Percentiles rank a stretch among this genome's conserved stretches.
Conservation (phyloP, 148 eudicot genomes). For the Simmondsia chinensis region DNA sequence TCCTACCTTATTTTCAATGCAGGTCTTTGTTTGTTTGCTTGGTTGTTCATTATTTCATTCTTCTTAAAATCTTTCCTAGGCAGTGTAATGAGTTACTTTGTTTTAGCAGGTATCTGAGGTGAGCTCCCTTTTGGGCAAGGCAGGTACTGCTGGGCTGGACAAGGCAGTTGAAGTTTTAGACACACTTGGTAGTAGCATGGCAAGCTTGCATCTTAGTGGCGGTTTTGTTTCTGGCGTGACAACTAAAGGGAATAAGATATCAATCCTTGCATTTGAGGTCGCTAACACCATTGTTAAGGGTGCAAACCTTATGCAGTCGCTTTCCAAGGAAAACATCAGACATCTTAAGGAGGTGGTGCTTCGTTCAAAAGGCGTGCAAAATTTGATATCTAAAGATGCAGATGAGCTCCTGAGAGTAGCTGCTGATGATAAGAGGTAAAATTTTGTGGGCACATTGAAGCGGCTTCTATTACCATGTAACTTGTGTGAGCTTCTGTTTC, state of each 20-base stretch:
- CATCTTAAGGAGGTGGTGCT: constrained; percentile 86
- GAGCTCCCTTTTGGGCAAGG: constrained; percentile 79
- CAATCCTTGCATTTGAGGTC: constrained; percentile 89
- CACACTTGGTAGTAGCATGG: constrained; percentile 96
- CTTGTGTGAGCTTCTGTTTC: background rate
- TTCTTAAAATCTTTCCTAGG: too few species aligned
- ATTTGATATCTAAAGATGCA: constrained; percentile 64
- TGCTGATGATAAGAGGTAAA: constrained; percentile 91
- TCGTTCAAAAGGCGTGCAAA: constrained; percentile 87
- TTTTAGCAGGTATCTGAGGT: constrained; percentile 81
- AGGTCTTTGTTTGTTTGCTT: constrained; percentile 3
- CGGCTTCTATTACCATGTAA: background rate
- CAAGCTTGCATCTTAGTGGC: constrained; percentile 66
- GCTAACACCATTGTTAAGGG: constrained; percentile 95
- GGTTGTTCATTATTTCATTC: background rate
- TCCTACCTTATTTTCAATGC: too few species aligned
- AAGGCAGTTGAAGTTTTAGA: constrained; percentile 95
- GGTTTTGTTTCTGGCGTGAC: constrained; percentile 84
- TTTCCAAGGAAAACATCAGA: constrained; percentile 63
- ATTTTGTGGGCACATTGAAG: background rate
- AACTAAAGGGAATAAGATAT: constrained; percentile 78
- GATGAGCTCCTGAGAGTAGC: constrained; percentile 83
- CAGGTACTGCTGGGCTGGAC: constrained; percentile 78
- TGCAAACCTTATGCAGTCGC: constrained; percentile 87
- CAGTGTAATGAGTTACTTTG: too few species aligned